These are phyloP conservation scores for Camelina neglecta DNA, from an alignment of 345 rosid genomes.

Conservation along the genomic window DNA sequence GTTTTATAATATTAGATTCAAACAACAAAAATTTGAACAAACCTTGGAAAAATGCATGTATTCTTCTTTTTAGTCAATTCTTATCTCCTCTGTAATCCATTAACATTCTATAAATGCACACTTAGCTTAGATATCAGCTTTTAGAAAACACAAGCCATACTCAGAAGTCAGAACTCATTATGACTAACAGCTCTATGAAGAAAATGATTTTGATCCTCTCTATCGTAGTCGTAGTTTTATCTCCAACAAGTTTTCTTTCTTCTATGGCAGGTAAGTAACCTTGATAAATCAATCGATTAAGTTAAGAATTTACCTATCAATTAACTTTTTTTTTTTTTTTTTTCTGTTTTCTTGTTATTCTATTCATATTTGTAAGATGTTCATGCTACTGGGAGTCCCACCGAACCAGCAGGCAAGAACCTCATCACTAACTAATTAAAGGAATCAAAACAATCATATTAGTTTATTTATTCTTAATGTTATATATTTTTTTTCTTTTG, in stretches of 20 bases:
- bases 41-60: neutral
- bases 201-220: neutral
- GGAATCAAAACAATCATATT: too few relatives aligned
- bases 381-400: slow-evolving; percentile 14
- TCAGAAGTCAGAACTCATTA: neutral
- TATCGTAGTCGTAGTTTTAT: neutral
- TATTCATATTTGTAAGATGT: neutral
- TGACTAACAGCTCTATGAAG: slow-evolving; percentile 1
- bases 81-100: neutral
- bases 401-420: slow-evolving; percentile 10
- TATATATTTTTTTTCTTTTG: neutral
- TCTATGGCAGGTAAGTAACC: slow-evolving; percentile 10
- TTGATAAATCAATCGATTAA: neutral
- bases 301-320: neutral
- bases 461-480: neutral
- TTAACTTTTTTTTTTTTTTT: neutral
- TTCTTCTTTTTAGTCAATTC: neutral
- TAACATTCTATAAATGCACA: slow-evolving; percentile 6
- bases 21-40: neutral
- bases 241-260: slow-evolving; percentile 5
- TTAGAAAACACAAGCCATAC: neutral
- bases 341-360: too few relatives aligned
- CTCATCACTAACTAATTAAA: too few relatives aligned
- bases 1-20: neutral
- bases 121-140: neutral